Evolutionary conservation across 768 basidiomycete species (phyloP).

Genomic region (Macrolepiota fuliginosa): DNA sequence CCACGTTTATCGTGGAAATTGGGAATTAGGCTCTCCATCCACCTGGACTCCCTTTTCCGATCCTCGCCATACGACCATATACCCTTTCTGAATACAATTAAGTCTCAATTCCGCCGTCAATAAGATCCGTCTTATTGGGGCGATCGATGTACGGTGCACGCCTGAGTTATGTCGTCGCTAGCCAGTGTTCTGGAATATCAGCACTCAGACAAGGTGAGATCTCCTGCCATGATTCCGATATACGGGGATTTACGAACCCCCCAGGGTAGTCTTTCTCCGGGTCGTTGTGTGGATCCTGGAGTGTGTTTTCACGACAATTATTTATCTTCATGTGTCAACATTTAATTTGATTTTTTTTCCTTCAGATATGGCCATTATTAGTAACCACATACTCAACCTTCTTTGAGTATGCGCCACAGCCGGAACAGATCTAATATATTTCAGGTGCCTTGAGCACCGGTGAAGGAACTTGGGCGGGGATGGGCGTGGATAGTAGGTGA

Average conservation of each 20-base stretch:
- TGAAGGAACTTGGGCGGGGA: too few species aligned
- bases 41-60: not conserved
- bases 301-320: not conserved
- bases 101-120: not conserved
- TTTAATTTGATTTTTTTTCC: not conserved
- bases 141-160: not conserved
- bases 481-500: not conserved
- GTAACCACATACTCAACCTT: not conserved
- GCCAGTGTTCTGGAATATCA: not conserved
- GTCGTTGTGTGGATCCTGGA: not conserved
- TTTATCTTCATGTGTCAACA: constrained; percentile 1
- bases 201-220: not conserved
- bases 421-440: too few species aligned
- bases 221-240: not conserved
- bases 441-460: too few species aligned
- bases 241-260: not conserved
- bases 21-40: not conserved
- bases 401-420: not conserved
- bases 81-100: not conserved
- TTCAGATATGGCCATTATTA: not conserved
- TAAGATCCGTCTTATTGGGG: too few species aligned
- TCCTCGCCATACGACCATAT: not conserved
- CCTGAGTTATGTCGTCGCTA: not conserved
- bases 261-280: not conserved
- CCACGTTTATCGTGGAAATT: not conserved